Base-by-base conservation (phyloP, 2,329 filamentous ascomycete species). In the Exophiala sideris region DNA sequence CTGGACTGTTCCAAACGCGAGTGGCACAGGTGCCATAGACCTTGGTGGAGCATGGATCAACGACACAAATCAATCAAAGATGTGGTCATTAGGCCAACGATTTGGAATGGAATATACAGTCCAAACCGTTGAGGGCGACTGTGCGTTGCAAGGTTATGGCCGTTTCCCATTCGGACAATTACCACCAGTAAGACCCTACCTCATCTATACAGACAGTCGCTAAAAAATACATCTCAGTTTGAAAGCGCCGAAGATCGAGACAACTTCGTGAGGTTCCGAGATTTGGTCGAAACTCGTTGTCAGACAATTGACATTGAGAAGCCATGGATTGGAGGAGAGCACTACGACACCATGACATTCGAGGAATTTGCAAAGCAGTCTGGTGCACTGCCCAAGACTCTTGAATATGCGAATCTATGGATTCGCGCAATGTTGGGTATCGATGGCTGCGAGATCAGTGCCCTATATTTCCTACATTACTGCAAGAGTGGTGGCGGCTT, bases 21-120 rank as follows among this genome's bases (percentile, higher is more conserved):
- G 55, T 8, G 58, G 58, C 10, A 56, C 47, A 7, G 62, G 65
- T 14, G 54, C 59, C 11, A 70, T 76, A 6, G 81, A 84, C 18
- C 62, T 82, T 0, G 81, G 81, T 2, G 81, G 79, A 0, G 79
- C 78, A 0, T 84, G 81, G 82, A 76, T 83, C 57, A 84, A 84
- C 57, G 76, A 82, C 46, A 73, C 67, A 1, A 79, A 75, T 45
- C 81, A 84, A 58, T 66, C 60, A 20, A 67, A 67, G 2, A 74
- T 82, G 48, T 75, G 65, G 54, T 67, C 62, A 2, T 61, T 65
- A 35, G 59, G 58, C 1, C 47, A 65, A 49, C 48, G 54, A 14
- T 67, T 69, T 38, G 70, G 72, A 0, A 60, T 76, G 0, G 72
- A 78, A 20, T 55, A 76, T 0, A 67, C 79, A 6, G 69, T 72